Evolutionary conservation across 192 early-diverging fungal species (phyloP).

Genomic region (Coemansia sp.): DNA sequence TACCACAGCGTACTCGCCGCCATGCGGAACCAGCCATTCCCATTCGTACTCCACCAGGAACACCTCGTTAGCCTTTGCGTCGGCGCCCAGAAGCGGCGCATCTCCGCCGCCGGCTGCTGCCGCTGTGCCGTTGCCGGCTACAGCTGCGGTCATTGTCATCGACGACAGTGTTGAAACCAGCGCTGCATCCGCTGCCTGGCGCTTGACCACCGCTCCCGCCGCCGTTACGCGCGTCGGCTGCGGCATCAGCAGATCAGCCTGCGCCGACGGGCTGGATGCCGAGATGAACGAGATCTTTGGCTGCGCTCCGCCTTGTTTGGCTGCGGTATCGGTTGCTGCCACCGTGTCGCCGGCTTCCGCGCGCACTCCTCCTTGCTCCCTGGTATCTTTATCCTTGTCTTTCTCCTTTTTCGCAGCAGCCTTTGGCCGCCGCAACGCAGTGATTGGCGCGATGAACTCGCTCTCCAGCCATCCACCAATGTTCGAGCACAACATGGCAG

Average conservation of each 20-base stretch:
- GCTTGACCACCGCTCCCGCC: conserved; percentile 3
- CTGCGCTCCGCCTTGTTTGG: not conserved
- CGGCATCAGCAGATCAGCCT: conserved; percentile 17
- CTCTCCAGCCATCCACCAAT: conserved; percentile 45
- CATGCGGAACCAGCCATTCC: conserved; percentile 43
- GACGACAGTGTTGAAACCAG: not conserved
- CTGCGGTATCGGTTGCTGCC: too few species aligned
- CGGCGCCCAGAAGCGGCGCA: conserved; percentile 33
- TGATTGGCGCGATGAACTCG: conserved; percentile 45
- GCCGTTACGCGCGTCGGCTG: conserved; percentile 29
- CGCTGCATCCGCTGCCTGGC: not conserved
- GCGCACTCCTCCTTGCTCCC: not conserved
- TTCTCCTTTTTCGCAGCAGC: not conserved
- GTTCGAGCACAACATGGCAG: conserved; percentile 29
- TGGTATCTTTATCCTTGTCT: not conserved
- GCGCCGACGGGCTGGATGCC: conserved; percentile 21
- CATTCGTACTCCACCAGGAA: conserved; percentile 54
- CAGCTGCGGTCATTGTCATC: not conserved
- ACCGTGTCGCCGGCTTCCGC: not conserved
- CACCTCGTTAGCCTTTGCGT: conserved; percentile 36
- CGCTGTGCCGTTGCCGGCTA: not conserved
- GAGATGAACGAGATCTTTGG: conserved; percentile 43
- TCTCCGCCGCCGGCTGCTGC: not conserved
- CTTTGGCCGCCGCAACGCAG: conserved; percentile 21
- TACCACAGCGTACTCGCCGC: conserved; percentile 53